These are phyloP conservation scores for Corniculantispora saksenae DNA, from an alignment of 2,329 filamentous ascomycete species.

Conservation along the genomic window DNA sequence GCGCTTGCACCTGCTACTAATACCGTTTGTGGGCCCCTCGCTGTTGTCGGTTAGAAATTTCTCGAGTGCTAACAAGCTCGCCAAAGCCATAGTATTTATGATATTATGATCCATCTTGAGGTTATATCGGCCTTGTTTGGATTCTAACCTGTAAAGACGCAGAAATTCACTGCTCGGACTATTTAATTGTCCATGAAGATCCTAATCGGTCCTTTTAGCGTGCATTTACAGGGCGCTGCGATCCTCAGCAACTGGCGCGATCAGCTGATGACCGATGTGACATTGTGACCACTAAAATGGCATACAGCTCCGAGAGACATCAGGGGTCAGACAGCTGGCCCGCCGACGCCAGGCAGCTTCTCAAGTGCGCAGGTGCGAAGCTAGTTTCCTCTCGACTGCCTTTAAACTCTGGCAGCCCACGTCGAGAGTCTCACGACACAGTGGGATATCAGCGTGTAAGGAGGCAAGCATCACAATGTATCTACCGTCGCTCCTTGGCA, in stretches of 20 bases:
- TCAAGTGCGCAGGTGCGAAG: not conserved
- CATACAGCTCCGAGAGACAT: not conserved
- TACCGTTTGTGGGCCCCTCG: too few species aligned
- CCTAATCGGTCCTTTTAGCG: not conserved
- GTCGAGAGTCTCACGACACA: not conserved
- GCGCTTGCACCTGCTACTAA: too few species aligned
- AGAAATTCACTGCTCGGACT: too few species aligned
- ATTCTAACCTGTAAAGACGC: too few species aligned
- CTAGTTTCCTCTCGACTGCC: not conserved
- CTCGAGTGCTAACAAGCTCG: too few species aligned
- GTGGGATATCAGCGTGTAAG: not conserved
- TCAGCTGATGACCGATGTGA: not conserved
- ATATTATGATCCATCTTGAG: too few species aligned
- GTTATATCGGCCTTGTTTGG: too few species aligned
- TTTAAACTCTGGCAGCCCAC: not conserved
- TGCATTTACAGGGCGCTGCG: not conserved
- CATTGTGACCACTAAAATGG: slow-evolving; percentile 6
- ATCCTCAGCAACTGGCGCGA: not conserved
- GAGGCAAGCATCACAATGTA: not conserved
- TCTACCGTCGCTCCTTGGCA: slow-evolving; percentile 24
- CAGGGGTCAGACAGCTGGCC: not conserved
- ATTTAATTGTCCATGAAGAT: not conserved
- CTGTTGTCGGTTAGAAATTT: too few species aligned
- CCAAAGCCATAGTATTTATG: too few species aligned
- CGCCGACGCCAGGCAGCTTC: not conserved